phyloP scores from a whole-genome alignment of 2,329 filamentous ascomycete species.

The Aspergillus glaucus region DNA sequence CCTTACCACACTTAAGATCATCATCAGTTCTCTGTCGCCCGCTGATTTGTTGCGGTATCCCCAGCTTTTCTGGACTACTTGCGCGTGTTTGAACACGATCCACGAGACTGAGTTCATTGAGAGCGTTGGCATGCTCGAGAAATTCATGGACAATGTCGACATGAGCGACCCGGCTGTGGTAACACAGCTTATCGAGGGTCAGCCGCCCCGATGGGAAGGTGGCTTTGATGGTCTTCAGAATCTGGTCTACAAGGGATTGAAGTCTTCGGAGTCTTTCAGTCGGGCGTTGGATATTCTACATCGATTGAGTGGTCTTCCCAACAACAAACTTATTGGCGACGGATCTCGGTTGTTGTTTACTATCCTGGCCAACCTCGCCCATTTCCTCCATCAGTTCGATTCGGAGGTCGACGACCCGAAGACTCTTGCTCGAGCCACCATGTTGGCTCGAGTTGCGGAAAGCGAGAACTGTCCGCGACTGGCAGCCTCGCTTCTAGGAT shows the following conservation, averaged over 20 bases:
- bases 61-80: conserved; percentile 96
- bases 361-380: conserved; percentile 83
- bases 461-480: conserved; percentile 63
- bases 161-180: conserved; percentile 65
- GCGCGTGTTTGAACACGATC: conserved; percentile 91
- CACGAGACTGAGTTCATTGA: conserved; percentile 94
- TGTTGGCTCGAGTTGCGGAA: conserved; percentile 67
- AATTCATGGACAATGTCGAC: conserved; percentile 77
- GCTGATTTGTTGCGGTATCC: conserved; percentile 81
- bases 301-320: conserved; percentile 69
- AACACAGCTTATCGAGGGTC: conserved; percentile 65
- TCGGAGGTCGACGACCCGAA: conserved; percentile 50
- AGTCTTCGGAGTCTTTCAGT: conserved; percentile 76
- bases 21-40: conserved; percentile 77
- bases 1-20: conserved; percentile 82
- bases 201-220: conserved; percentile 83
- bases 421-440: conserved; percentile 58
- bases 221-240: conserved; percentile 79
- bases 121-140: conserved; percentile 83
- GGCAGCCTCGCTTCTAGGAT: conserved; percentile 62
- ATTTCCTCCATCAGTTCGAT: conserved; percentile 75
- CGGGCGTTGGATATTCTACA: conserved; percentile 72
- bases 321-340: conserved; percentile 73
- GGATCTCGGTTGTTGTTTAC: conserved; percentile 77
- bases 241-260: conserved; percentile 82